A percentile compares a stretch with the other conserved stretches of the same genome.
Conservation (phyloP, 768 basidiomycete species). For the Russula vinacea region DNA sequence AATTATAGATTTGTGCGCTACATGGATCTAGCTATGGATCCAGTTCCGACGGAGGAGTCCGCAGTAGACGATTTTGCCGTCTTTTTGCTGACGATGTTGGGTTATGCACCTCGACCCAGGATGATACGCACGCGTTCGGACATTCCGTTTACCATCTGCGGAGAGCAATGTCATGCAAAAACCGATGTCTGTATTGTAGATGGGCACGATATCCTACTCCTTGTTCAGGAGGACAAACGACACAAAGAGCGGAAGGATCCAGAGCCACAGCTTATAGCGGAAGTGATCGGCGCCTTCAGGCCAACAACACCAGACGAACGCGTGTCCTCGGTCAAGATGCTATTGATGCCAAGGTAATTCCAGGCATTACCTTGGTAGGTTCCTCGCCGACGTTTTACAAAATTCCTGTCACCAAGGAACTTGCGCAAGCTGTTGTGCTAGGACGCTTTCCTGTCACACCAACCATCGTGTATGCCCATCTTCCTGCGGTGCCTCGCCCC, state of each 20-base stretch:
- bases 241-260: background rate
- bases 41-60: background rate
- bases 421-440: background rate
- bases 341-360: background rate
- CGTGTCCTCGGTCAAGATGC: background rate
- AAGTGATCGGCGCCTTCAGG: background rate
- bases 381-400: background rate
- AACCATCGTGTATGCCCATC: background rate
- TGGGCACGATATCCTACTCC: background rate
- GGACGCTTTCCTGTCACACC: background rate
- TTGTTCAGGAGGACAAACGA: background rate
- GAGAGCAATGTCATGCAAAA: background rate
- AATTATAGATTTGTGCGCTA: background rate
- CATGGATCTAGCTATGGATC: slow-evolving; percentile 3
- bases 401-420: background rate
- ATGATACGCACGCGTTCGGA: background rate
- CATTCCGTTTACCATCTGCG: background rate
- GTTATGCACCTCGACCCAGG: background rate
- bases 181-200: background rate
- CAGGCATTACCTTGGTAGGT: background rate
- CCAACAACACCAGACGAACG: background rate
- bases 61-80: slow-evolving; percentile 16
- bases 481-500: background rate
- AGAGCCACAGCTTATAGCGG: background rate
- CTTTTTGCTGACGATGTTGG: background rate